Evolutionary conservation across 31 red algal species (phyloP).

Genomic region (Odonthalia washingtoniensis): DNA sequence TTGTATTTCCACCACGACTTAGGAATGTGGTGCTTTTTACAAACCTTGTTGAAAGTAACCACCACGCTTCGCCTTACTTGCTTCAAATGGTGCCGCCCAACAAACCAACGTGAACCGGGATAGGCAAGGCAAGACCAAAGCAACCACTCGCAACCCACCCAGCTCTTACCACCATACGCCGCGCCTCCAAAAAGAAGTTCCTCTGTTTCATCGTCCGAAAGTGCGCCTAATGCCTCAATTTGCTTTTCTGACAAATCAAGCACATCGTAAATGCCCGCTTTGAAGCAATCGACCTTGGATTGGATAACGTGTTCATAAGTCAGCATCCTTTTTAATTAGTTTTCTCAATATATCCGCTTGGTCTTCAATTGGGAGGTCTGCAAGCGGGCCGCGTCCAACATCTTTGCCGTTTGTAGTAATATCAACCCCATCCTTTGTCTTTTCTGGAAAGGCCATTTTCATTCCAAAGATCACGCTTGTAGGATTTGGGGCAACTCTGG

Average conservation of each 20-base stretch:
- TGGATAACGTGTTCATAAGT: too few species aligned
- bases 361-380: too few species aligned
- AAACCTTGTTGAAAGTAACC: slow-evolving; percentile 1
- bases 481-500: too few species aligned
- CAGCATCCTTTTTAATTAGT: too few species aligned
- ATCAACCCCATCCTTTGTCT: too few species aligned
- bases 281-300: too few species aligned
- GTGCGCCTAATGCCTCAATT: background rate
- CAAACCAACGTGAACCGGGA: slow-evolving; percentile 5
- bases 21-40: background rate
- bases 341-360: too few species aligned
- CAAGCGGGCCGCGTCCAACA: too few species aligned
- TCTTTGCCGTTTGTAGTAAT: too few species aligned
- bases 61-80: background rate
- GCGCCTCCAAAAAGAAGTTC: slow-evolving; percentile 11
- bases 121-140: background rate
- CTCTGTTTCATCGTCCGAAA: slow-evolving; percentile 5
- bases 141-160: slow-evolving; percentile 2
- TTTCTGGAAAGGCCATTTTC: too few species aligned
- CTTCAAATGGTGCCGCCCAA: background rate
- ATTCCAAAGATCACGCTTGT: too few species aligned
- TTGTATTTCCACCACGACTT: slow-evolving; percentile 2
- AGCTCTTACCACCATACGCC: background rate
- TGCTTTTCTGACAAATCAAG: background rate
- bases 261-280: too few species aligned